Evolutionary conservation across 306 rosid species (phyloP), one percentile per base, ranked within the genome.

Genomic region (Glycine latifolia): DNA sequence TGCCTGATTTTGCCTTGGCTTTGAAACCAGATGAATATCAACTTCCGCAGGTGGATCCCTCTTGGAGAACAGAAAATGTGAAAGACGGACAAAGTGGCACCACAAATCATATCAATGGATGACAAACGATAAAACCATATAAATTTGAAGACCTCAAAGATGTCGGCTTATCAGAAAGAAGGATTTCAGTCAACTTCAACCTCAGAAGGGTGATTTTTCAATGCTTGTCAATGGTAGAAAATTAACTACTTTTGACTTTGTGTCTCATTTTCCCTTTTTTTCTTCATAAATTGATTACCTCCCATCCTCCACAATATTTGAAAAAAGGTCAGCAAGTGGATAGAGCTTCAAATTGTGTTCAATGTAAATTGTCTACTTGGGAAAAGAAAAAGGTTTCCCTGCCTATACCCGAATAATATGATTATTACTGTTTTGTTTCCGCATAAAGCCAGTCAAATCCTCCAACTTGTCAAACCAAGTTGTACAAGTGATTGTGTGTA

Each of bases 21-120:
- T 86, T 96, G 84, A 96, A 91, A 88, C 99, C 99, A 0, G 99
- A 96, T 58, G 99, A 96, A n/a, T 96, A 88, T 81, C 94, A 89
- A 86, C 97, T 96, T 89, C 99, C 99, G 79, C 74, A 84, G 2
- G 91, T 86, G 72, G 91, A 91, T 84, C 70, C 89, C 61, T 89
- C 95, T 39, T 96, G 97, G 98, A 92, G 87, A 58, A 85, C 86
- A 80, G 98, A 92, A 85, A 89, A 86, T 54, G 82, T 87, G 75
- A 93, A 87, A 9, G 90, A 81, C 8, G 89, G 75, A 41, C 88
- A 87, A 73, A 79, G 41, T 78, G 84, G 67, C 3, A 88, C 80
- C 58, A 33, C 92, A 59, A 88, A 86, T 75, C 94, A 85, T 79
- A 60, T 81, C 55, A 86, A 83, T 75, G 87, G 88, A 84, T 80